phyloP scores from a whole-genome alignment of 345 rosid species.

The Hirschfeldia incana region DNA sequence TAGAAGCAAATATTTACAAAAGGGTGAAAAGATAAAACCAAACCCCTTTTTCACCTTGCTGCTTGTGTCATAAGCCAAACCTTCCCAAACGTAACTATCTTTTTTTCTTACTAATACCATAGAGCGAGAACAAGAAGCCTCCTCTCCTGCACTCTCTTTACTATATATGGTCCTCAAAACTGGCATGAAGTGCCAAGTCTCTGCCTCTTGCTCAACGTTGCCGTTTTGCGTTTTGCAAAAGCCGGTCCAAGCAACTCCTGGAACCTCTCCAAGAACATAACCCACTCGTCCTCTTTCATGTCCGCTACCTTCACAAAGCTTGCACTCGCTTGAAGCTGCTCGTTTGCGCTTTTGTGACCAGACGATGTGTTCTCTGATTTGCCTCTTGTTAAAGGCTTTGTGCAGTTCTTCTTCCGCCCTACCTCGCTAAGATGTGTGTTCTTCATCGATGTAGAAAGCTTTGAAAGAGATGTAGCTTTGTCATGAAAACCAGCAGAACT shows the following conservation, averaged over 20 bases:
- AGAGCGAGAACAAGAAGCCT: slow-evolving; percentile 20
- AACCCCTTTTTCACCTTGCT: slow-evolving; percentile 31
- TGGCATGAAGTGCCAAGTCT: slow-evolving; percentile 99
- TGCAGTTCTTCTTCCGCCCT: slow-evolving; percentile 35
- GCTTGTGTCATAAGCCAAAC: slow-evolving; percentile 42
- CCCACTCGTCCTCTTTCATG: slow-evolving; percentile 87
- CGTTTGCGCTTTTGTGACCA: slow-evolving; percentile 88
- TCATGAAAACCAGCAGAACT: slow-evolving; percentile 34
- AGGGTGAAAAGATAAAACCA: slow-evolving; percentile 5
- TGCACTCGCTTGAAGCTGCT: slow-evolving; percentile 72
- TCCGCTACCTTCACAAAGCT: slow-evolving; percentile 88
- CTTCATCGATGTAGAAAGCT: slow-evolving; percentile 78
- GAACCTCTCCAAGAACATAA: slow-evolving; percentile 69
- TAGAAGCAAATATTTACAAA: slow-evolving; percentile 23
- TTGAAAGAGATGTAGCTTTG: slow-evolving; percentile 52
- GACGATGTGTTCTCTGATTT: slow-evolving; percentile 66
- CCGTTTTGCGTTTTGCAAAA: slow-evolving; percentile 66
- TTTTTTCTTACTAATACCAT: slow-evolving; percentile 17
- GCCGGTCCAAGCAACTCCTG: slow-evolving; percentile 72
- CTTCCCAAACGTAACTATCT: slow-evolving; percentile 32
- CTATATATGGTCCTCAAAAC: slow-evolving; percentile 59
- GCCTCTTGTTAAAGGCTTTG: slow-evolving; percentile 43
- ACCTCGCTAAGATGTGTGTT: slow-evolving; percentile 59
- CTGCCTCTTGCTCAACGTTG: slow-evolving; percentile 74
- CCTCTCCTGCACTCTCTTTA: slow-evolving; percentile 17